A percentile compares a stretch with the other conserved stretches of the same genome.
These are phyloP conservation scores for Paraphoma sp. DNA, from an alignment of 2,329 filamentous ascomycete species.

Conservation along the genomic window DNA sequence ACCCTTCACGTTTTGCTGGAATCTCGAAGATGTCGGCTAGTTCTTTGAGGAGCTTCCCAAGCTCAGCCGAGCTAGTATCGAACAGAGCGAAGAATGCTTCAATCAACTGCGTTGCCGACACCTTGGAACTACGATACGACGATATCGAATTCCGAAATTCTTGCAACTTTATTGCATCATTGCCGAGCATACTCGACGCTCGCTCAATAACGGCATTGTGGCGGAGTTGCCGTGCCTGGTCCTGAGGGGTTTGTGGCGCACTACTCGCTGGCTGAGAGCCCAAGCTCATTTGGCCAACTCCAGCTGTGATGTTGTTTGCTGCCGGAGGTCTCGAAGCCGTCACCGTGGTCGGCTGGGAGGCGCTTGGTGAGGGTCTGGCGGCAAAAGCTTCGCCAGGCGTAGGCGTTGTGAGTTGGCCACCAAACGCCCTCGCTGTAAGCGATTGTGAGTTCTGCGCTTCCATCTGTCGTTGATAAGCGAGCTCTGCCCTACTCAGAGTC, in stretches of 20 bases:
- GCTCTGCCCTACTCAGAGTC: conserved; percentile 81
- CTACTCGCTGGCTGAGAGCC: conserved; percentile 40
- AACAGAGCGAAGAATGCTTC: conserved; percentile 89
- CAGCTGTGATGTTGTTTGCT: conserved; percentile 24
- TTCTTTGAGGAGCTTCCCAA: conserved; percentile 90
- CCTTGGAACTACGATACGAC: conserved; percentile 72
- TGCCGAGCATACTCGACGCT: conserved; percentile 79
- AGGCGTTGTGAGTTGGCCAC: conserved; percentile 74
- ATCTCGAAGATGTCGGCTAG: conserved; percentile 93
- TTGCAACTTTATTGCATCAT: conserved; percentile 75
- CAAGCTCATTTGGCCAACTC: conserved; percentile 25
- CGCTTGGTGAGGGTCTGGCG: conserved; percentile 54
- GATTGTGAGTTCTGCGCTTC: conserved; percentile 89
- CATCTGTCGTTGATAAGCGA: conserved; percentile 90
- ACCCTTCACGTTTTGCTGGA: conserved; percentile 70
- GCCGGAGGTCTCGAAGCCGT: conserved; percentile 45
- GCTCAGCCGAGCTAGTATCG: conserved; percentile 77
- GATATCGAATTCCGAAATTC: conserved; percentile 84
- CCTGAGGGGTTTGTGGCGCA: conserved; percentile 66
- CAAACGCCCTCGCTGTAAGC: conserved; percentile 79
- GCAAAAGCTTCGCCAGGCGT: conserved; percentile 52
- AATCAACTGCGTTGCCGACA: conserved; percentile 78
- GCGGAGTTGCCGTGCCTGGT: conserved; percentile 79
- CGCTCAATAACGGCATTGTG: conserved; percentile 88
- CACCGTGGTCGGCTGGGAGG: conserved; percentile 46